Evolutionary conservation across 78 protist genomes (phyloP).

Genomic region (Tieghemostelium lacteum): DNA sequence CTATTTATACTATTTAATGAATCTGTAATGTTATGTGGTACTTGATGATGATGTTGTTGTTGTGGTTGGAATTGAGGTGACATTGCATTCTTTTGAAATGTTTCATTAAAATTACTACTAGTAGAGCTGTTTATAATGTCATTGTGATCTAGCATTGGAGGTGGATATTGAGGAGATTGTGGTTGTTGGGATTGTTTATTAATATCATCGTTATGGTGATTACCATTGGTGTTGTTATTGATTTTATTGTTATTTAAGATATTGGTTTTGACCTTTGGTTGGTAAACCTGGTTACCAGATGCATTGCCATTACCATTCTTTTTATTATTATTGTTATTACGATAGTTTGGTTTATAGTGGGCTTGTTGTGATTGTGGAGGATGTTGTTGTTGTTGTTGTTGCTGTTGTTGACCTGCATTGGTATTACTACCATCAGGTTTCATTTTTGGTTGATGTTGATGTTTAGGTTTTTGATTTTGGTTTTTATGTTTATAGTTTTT

Average conservation of each 20-base stretch:
- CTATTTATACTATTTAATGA: no score
- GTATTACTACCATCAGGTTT: not conserved
- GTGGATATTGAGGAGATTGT: not conserved
- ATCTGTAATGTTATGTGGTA: no score
- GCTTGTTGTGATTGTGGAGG: not conserved
- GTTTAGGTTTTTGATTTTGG: not conserved
- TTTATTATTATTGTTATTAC: not conserved
- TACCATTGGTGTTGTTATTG: not conserved
- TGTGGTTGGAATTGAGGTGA: no score
- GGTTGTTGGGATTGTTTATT: not conserved
- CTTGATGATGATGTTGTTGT: no score
- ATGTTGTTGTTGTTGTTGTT: conserved; percentile 4
- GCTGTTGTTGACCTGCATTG: not conserved
- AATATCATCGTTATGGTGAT: not conserved
- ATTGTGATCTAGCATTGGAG: no score
- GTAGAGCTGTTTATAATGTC: no score
- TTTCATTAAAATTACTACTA: no score
- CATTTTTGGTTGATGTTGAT: not conserved
- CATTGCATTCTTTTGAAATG: no score
- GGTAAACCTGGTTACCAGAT: not conserved
- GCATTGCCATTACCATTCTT: not conserved
- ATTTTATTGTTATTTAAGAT: not conserved
- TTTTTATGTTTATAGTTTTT: not conserved
- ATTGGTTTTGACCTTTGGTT: conserved; percentile 10
- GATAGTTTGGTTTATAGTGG: not conserved